Percentiles rank a stretch among this genome's conserved stretches.
Conservation (phyloP, 2,329 filamentous ascomycete species). For the Coniella lustricola region DNA sequence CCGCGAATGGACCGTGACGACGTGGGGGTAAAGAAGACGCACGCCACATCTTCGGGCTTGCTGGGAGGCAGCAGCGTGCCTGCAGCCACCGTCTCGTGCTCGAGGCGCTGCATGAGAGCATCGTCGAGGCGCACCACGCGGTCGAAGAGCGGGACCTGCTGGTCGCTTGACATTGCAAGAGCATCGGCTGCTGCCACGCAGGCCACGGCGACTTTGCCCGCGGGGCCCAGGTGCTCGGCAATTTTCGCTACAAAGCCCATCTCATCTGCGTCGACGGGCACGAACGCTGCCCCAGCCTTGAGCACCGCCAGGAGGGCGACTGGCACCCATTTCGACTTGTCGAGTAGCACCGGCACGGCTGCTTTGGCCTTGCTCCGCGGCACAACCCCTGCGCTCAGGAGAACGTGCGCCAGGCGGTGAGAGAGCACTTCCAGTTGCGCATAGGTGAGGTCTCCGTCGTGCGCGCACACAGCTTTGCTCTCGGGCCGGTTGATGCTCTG, state of each 20-base stretch:
- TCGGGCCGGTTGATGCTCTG: slow-evolving; percentile 33
- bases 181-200: slow-evolving; percentile 13
- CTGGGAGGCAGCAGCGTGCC: slow-evolving; percentile 20
- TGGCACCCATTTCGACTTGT: slow-evolving; percentile 63
- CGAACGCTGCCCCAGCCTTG: slow-evolving; percentile 45
- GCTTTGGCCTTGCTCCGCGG: slow-evolving; percentile 32
- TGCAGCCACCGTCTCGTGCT: slow-evolving; percentile 11
- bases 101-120: slow-evolving; percentile 14
- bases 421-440: slow-evolving; percentile 31
- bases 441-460: slow-evolving; percentile 39
- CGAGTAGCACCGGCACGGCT: slow-evolving; percentile 59
- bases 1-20: slow-evolving; percentile 52
- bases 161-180: not conserved
- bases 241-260: slow-evolving; percentile 24
- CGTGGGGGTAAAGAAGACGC: slow-evolving; percentile 54
- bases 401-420: slow-evolving; percentile 33
- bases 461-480: slow-evolving; percentile 34
- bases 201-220: slow-evolving; percentile 10
- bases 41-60: slow-evolving; percentile 44
- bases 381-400: slow-evolving; percentile 44
- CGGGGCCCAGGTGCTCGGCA: slow-evolving; percentile 15
- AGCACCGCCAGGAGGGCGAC: slow-evolving; percentile 63
- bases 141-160: slow-evolving; percentile 11
- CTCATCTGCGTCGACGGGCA: slow-evolving; percentile 41
- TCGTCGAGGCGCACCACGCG: slow-evolving; percentile 13